Percentiles rank a stretch among this genome's conserved stretches.
Conservation (phyloP, 2,329 filamentous ascomycete genomes). For the Botrytis pseudocinerea region DNA sequence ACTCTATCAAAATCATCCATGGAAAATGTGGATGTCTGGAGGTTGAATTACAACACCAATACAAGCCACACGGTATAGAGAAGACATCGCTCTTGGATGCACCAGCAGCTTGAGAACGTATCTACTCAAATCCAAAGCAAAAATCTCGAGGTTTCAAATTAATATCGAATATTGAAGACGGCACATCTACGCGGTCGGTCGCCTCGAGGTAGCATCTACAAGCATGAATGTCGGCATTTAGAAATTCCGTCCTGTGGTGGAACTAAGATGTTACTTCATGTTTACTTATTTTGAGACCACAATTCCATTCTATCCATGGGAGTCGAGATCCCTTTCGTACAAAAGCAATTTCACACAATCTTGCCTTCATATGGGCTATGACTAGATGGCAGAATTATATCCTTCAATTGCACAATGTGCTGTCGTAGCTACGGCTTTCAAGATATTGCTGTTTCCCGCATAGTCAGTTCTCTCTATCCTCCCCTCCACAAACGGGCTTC, state of each 20-base stretch:
- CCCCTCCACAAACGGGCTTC: background rate
- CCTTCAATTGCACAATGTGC: slow-evolving; percentile 89
- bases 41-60: background rate
- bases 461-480: slow-evolving; percentile 65
- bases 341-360: background rate
- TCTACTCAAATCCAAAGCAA: rapidly evolving
- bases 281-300: slow-evolving; percentile 4
- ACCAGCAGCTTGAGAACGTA: background rate
- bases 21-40: background rate
- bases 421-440: slow-evolving; percentile 81
- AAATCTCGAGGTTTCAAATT: background rate
- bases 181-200: no score
- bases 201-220: background rate
- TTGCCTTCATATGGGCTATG: slow-evolving; percentile 29
- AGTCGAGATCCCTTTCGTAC: background rate
- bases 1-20: background rate
- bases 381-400: slow-evolving; percentile 73
- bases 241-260: slow-evolving; percentile 19
- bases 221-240: slow-evolving; percentile 8
- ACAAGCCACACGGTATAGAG: no score
- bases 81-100: no score
- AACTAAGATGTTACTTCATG: background rate
- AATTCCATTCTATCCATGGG: background rate
- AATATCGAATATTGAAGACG: background rate
- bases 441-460: slow-evolving; percentile 87